Conservation (phyloP, 139 green algal genomes). For the Chlamydomonas sphaeroides region DNA sequence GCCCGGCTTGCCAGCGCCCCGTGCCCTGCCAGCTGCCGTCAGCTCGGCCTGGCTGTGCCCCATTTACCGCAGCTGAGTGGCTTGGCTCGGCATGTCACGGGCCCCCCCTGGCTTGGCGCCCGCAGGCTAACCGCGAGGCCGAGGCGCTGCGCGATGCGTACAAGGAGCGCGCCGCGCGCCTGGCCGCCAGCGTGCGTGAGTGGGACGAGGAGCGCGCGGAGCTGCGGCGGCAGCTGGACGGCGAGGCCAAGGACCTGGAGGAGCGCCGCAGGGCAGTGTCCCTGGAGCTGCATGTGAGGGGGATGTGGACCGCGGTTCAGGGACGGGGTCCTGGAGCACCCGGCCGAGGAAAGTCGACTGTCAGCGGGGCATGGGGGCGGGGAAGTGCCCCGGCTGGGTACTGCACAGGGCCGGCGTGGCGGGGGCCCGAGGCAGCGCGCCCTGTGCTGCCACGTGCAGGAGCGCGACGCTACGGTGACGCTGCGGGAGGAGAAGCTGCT, state of each 20-base stretch:
- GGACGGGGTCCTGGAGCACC: too few species aligned
- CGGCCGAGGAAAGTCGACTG: not conserved
- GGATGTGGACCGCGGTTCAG: not conserved
- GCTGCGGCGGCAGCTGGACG: conserved; percentile 13
- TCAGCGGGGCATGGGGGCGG: not conserved
- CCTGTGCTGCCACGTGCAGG: too few species aligned
- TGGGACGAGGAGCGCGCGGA: conserved; percentile 32
- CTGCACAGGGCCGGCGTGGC: too few species aligned
- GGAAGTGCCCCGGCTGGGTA: too few species aligned
- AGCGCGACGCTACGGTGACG: conserved; percentile 18
- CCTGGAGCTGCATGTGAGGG: conserved; percentile 24
- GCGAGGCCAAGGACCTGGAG: conserved; percentile 24
- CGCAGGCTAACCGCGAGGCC: conserved; percentile 15
- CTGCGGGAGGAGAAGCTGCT: conserved; percentile 27
- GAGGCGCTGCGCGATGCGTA: conserved; percentile 39
- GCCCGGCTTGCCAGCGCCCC: too few species aligned
- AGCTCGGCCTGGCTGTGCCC: too few species aligned
- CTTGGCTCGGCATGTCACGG: too few species aligned
- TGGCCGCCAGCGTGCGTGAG: conserved; percentile 3
- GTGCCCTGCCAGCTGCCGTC: too few species aligned
- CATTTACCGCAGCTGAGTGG: too few species aligned
- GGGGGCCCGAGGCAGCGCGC: too few species aligned
- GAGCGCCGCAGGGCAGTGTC: conserved; percentile 6
- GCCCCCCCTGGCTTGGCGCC: too few species aligned
- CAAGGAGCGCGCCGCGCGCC: conserved; percentile 15